phyloP scores from a whole-genome alignment of 139 green algal species.

The Zygnema cylindricum region DNA sequence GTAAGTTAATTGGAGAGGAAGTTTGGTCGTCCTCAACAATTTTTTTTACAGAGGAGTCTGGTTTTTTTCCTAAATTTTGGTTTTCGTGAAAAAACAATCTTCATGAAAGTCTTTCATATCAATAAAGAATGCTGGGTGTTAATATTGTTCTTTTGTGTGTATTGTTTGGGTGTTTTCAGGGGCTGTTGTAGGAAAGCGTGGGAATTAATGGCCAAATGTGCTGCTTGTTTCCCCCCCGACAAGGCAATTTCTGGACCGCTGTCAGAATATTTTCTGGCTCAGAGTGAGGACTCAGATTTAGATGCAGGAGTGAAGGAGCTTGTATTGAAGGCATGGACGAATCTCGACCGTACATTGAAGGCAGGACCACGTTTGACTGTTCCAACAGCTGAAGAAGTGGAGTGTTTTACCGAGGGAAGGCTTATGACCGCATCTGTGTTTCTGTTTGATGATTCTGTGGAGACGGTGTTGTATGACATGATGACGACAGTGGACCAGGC shows the following conservation, averaged over 20 bases:
- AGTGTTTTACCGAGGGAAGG: neutral
- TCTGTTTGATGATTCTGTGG: slow-evolving; percentile 21
- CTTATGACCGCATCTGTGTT: slow-evolving; percentile 6
- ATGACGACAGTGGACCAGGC: slow-evolving; percentile 12
- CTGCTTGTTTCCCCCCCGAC: slow-evolving; percentile 17
- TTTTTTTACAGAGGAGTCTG: too few species aligned
- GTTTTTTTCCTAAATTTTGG: too few species aligned
- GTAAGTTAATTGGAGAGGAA: too few species aligned
- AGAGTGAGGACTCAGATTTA: neutral
- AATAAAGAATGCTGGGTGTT: neutral
- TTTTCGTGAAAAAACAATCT: neutral
- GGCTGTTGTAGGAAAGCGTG: slow-evolving; percentile 10
- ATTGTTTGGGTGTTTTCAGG: neutral
- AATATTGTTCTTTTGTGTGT: neutral
- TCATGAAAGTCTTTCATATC: neutral
- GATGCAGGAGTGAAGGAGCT: slow-evolving; percentile 1
- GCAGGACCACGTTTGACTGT: neutral
- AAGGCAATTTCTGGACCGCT: slow-evolving; percentile 12
- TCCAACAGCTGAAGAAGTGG: slow-evolving; percentile 13
- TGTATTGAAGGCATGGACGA: slow-evolving; percentile 13
- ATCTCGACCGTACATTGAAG: slow-evolving; percentile 20
- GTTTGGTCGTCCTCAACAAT: too few species aligned
- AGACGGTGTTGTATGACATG: neutral
- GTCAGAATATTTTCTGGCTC: slow-evolving; percentile 22
- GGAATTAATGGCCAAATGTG: slow-evolving; percentile 21